Evolutionary conservation across 1,139 yeast genomes (phyloP).

Genomic region (Hansenula sp.): DNA sequence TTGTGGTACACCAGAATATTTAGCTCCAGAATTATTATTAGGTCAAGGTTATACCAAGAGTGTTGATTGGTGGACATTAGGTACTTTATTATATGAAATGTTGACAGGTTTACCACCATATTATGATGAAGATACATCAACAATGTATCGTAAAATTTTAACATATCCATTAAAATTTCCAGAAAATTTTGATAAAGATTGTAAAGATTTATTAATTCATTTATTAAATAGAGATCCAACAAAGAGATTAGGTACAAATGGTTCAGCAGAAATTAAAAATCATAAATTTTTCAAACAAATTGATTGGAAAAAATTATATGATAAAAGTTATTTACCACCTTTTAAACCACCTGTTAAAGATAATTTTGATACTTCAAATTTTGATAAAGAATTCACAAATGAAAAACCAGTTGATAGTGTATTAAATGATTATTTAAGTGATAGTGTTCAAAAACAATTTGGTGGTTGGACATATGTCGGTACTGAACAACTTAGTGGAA

Average conservation of each 20-base stretch:
- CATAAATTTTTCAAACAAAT: conserved; percentile 89
- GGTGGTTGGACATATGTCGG: conserved; percentile 99
- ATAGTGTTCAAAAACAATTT: conserved; percentile 91
- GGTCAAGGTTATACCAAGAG: conserved; percentile 93
- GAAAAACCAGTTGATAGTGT: conserved; percentile 96
- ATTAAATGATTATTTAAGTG: conserved; percentile 85
- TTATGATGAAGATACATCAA: conserved; percentile 90
- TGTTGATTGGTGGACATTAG: conserved; percentile 98
- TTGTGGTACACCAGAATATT: conserved; percentile 95
- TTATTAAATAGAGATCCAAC: conserved; percentile 83
- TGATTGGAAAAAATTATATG: conserved; percentile 82
- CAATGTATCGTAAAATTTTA: conserved; percentile 89
- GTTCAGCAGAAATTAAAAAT: conserved; percentile 78
- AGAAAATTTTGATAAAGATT: conserved; percentile 81
- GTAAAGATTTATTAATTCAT: conserved; percentile 74
- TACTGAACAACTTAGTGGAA: conserved; percentile 31
- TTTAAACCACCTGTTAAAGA: conserved; percentile 89
- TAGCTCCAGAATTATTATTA: conserved; percentile 89
- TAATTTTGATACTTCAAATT: conserved; percentile 85
- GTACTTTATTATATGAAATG: conserved; percentile 92
- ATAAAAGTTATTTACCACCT: conserved; percentile 92
- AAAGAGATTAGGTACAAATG: conserved; percentile 70
- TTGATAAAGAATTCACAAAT: conserved; percentile 87
- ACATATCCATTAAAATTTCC: conserved; percentile 90
- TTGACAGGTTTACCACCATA: conserved; percentile 95